Conservation (phyloP, 192 early-diverging fungal species). For the Gonapodya prolifera region DNA sequence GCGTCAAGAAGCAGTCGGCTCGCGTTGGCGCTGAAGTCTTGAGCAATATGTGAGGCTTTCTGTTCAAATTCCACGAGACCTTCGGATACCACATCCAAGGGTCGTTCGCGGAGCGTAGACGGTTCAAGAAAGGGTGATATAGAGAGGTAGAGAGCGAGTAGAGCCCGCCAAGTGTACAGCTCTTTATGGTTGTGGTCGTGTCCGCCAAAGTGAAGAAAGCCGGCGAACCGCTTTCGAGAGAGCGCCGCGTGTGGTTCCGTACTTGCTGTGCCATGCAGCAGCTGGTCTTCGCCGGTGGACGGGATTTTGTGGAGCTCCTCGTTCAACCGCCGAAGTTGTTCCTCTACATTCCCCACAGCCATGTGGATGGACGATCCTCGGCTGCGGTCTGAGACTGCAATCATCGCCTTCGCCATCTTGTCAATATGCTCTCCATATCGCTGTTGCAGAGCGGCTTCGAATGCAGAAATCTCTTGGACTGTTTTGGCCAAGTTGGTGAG, state of each 20-base stretch:
- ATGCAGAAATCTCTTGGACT: background rate
- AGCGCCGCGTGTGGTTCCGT: background rate
- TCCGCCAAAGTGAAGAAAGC: background rate
- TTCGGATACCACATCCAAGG: background rate
- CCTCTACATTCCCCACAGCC: background rate
- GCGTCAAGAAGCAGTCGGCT: slow-evolving; percentile 14
- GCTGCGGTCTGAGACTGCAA: background rate
- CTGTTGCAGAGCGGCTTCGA: background rate
- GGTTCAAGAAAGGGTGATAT: background rate
- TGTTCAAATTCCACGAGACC: background rate
- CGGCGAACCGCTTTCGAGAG: background rate
- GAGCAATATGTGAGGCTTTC: background rate
- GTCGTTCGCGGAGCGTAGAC: background rate
- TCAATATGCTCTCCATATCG: background rate
- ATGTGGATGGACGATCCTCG: background rate
- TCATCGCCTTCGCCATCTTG: background rate
- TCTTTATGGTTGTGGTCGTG: background rate
- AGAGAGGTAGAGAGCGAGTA: background rate
- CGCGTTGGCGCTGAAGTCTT: background rate
- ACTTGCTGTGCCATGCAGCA: background rate
- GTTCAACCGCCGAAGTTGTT: background rate
- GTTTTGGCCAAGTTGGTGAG: background rate
- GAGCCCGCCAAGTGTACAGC: background rate
- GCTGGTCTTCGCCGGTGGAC: background rate
- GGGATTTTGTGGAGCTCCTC: background rate